Percentiles rank a stretch among this genome's conserved stretches.
Evolutionary conservation across 106 monocot species (phyloP).

Genomic region (Allium sativum): DNA sequence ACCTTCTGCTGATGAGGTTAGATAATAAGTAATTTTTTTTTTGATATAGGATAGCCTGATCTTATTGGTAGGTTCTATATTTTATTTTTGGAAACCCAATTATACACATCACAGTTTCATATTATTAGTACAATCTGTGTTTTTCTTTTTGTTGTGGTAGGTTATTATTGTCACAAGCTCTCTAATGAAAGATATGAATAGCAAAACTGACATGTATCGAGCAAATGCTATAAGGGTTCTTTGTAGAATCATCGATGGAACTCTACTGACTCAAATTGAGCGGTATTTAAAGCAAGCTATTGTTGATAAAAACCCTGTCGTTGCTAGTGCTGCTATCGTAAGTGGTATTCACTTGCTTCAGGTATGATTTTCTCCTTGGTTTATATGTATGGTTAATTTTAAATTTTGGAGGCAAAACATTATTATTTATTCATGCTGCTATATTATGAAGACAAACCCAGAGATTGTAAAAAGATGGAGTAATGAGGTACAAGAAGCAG

Average conservation of each 20-base stretch:
- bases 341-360: constrained; percentile 95
- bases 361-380: constrained; percentile 27
- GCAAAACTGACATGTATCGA: constrained; percentile 98
- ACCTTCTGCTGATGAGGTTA: constrained; percentile 93
- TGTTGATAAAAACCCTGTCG: constrained; percentile 98
- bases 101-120: neutral
- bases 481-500: constrained; percentile 99
- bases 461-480: constrained; percentile 99
- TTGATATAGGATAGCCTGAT: neutral
- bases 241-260: constrained; percentile 90
- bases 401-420: no score
- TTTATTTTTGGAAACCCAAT: neutral
- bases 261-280: constrained; percentile 95
- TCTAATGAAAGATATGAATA: constrained; percentile 99
- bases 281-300: constrained; percentile 97
- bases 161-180: constrained; percentile 99
- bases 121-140: neutral
- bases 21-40: neutral
- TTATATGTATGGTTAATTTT: no score
- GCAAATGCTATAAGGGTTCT: constrained; percentile 99
- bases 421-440: no score
- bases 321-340: constrained; percentile 96
- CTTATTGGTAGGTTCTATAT: neutral
- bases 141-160: constrained; percentile 21
- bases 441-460: constrained; percentile 59